These are phyloP conservation scores for Tolypocladium tropicale DNA, from an alignment of 2,329 filamentous ascomycete genomes.

Conservation along the genomic window DNA sequence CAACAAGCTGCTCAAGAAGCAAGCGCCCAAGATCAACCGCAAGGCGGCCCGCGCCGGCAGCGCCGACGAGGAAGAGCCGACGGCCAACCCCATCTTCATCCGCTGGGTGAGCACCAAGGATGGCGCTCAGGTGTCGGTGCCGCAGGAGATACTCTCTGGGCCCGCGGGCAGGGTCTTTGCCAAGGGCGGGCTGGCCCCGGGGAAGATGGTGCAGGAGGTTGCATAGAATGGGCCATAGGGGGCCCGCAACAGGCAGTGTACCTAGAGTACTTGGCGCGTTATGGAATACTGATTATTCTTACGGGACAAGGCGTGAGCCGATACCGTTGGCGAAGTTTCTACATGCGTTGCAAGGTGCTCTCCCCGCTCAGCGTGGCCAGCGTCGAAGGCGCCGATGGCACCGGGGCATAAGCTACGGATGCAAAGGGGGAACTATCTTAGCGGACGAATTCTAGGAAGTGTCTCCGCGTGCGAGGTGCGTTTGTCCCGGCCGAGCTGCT, in stretches of 20 bases:
- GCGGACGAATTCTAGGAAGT: not conserved
- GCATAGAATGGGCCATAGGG: slow-evolving; percentile 15
- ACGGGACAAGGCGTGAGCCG: not conserved
- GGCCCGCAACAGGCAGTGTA: not conserved
- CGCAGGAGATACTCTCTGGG: slow-evolving; percentile 55
- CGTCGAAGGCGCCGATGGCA: not conserved
- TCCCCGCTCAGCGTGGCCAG: not conserved
- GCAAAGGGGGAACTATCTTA: not conserved
- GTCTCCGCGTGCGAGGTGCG: not conserved
- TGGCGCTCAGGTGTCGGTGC: slow-evolving; percentile 53
- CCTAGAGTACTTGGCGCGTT: not conserved
- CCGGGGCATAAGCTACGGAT: not conserved
- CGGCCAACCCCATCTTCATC: slow-evolving; percentile 51
- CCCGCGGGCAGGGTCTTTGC: slow-evolving; percentile 52
- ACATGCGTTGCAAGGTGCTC: too few relatives aligned
- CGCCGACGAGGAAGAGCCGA: slow-evolving; percentile 35
- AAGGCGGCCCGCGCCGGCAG: slow-evolving; percentile 39
- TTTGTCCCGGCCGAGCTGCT: not conserved
- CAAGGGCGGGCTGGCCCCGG: slow-evolving; percentile 16
- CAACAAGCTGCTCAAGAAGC: slow-evolving; percentile 81
- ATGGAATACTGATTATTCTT: not conserved
- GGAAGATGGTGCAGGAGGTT: slow-evolving; percentile 48
- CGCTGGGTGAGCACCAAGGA: slow-evolving; percentile 61
- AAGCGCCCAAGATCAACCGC: slow-evolving; percentile 63
- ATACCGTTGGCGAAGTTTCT: too few relatives aligned